Conservation (phyloP, 345 rosid genomes). For the Salix arbutifolia region DNA sequence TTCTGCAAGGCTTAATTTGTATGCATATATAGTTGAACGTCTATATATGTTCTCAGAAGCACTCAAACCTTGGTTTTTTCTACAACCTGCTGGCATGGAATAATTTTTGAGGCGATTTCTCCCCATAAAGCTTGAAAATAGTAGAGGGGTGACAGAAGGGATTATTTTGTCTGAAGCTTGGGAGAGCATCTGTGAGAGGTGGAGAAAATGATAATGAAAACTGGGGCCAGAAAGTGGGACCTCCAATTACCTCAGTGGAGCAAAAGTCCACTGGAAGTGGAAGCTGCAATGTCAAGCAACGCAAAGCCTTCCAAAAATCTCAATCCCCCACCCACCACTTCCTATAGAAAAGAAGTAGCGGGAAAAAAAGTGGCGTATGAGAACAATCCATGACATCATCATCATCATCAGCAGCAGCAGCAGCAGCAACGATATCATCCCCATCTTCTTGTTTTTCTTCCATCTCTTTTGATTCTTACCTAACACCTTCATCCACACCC, state of each 20-base stretch:
- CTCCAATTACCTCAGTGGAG: conserved; percentile 35
- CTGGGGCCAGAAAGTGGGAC: conserved; percentile 29
- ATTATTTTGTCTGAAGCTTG: conserved; percentile 14
- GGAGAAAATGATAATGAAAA: conserved; percentile 19
- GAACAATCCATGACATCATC: conserved; percentile 9
- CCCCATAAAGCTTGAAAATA: conserved; percentile 2
- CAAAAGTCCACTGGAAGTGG: conserved; percentile 36
- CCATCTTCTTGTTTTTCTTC: background rate
- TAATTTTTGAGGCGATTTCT: conserved; percentile 17
- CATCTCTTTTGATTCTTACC: conserved; percentile 29
- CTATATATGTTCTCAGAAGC: background rate
- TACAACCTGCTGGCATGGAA: background rate
- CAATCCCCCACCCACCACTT: conserved; percentile 35
- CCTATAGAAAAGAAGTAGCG: background rate
- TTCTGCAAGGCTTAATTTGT: background rate
- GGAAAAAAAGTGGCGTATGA: background rate
- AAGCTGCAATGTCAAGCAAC: conserved; percentile 55
- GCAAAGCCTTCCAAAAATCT: conserved; percentile 25
- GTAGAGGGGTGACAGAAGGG: background rate
- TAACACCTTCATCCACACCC: conserved; percentile 31
- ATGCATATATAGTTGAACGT: background rate
- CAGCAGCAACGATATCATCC: conserved; percentile 5
- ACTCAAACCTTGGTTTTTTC: background rate
- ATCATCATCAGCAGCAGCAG: conserved; percentile 5
- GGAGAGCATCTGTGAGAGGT: conserved; percentile 7